phyloP scores from a whole-genome alignment of 495 filamentous ascomycete genomes.

The Haplographium delicatum region DNA sequence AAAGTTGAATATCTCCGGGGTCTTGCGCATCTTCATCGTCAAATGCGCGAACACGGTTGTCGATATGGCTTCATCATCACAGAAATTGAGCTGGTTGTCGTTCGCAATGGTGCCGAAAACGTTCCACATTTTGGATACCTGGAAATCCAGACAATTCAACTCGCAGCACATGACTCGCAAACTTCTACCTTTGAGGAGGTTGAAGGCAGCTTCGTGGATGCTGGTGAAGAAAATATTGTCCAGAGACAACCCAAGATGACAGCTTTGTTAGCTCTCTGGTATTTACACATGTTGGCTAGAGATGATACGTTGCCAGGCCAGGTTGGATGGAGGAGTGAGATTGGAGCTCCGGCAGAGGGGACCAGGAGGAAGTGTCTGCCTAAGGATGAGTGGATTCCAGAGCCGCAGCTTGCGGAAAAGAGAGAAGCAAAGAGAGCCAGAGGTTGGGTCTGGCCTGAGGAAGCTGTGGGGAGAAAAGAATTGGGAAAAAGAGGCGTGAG shows the following conservation, averaged over 20 bases:
- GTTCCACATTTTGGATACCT: slow-evolving; percentile 80
- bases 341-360: slow-evolving; percentile 73
- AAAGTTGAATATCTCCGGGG: slow-evolving; percentile 82
- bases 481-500: slow-evolving; percentile 51
- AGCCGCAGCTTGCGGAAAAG: slow-evolving; percentile 75
- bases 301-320: slow-evolving; percentile 64
- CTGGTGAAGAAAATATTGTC: slow-evolving; percentile 30
- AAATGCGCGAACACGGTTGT: slow-evolving; percentile 88
- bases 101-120: slow-evolving; percentile 67
- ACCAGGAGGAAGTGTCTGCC: slow-evolving; percentile 64
- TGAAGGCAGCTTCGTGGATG: slow-evolving; percentile 22
- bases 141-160: slow-evolving; percentile 63
- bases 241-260: slow-evolving; percentile 55
- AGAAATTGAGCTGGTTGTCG: slow-evolving; percentile 88
- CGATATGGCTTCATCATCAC: slow-evolving; percentile 94
- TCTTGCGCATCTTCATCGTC: slow-evolving; percentile 74
- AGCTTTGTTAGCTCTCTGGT: slow-evolving; percentile 79
- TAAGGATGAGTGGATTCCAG: slow-evolving; percentile 83
- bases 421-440: slow-evolving; percentile 74
- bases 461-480: slow-evolving; percentile 52
- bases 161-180: slow-evolving; percentile 30
- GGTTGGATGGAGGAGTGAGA: slow-evolving; percentile 65
- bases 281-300: slow-evolving; percentile 78
- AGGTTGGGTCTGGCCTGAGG: slow-evolving; percentile 82
- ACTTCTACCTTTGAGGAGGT: slow-evolving; percentile 18